Evolutionary conservation across 1,284 basidiomycete species (phyloP).

Genomic region (Phenoliferia sp.): DNA sequence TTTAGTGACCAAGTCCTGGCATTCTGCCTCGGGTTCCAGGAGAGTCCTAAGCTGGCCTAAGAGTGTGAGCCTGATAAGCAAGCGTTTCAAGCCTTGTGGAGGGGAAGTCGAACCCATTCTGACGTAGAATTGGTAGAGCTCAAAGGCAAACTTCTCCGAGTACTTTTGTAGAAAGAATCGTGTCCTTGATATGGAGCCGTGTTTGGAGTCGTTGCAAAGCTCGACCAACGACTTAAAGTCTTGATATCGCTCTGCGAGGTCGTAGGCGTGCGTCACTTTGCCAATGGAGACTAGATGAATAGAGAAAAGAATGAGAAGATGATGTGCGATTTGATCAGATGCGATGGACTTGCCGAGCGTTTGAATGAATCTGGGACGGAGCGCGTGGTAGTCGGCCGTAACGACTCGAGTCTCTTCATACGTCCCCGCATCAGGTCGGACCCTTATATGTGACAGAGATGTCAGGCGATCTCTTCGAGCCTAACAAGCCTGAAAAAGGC

Average conservation of each 20-base stretch:
- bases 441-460: not conserved
- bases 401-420: conserved; percentile 54
- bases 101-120: conserved; percentile 43
- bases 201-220: conserved; percentile 37
- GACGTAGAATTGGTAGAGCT: conserved; percentile 70
- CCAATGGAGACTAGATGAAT: conserved; percentile 37
- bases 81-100: not conserved
- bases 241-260: conserved; percentile 45
- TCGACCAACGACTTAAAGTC: conserved; percentile 45
- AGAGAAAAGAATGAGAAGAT: not conserved
- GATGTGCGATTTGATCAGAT: not conserved
- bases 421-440: conserved; percentile 12
- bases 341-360: conserved; percentile 59
- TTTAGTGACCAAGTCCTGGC: conserved; percentile 61
- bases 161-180: conserved; percentile 73
- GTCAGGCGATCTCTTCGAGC: no score
- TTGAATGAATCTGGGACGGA: conserved; percentile 68
- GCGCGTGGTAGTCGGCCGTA: conserved; percentile 58
- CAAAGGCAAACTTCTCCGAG: conserved; percentile 75
- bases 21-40: conserved; percentile 64
- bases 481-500: not conserved
- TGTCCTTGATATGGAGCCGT: conserved; percentile 39
- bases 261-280: conserved; percentile 40
- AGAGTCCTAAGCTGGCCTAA: conserved; percentile 67
- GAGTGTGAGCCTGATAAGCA: not conserved